Base-by-base conservation (phyloP, 805 yeast species). In the Priceomyces haplophilus region DNA sequence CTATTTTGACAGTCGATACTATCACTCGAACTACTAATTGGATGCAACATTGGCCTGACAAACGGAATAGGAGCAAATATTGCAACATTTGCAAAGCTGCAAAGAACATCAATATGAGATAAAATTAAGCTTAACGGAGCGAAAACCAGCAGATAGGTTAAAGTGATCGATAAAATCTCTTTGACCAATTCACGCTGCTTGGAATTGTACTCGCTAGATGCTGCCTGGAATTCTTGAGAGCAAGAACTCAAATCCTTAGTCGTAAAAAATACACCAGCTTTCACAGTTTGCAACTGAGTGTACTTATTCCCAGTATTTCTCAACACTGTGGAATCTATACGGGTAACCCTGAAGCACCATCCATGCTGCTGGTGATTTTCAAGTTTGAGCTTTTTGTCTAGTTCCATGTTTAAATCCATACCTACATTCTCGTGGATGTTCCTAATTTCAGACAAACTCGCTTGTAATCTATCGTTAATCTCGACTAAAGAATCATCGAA, bases 221-320 rank as follows among this genome's bases (percentile, higher is more conserved):
- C 67, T 35, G 79, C 78, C 11, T 67, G 65, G 51, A 80, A 82
- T 44, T 81, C 78, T 29, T 70, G 66, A 11, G 89, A 80, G 27
- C 82, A 67, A n/a, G 73, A 70, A 33, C 78, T 72, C 51, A 93
- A 69, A 47, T 75, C 74, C 34, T 69, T 62, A 1, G 96, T 88
- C 7, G 96, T 88, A 71, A 93, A 93, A 61, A 75, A 88, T 3
- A 91, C 91, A 44, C 99, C 99, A 1, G 97, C 96, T 59, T 93
- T 93, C 23, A 88, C 95, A 0, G 97, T 91, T 40, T 89, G 86
- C 34, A 91, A 69, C 61, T 93, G 97, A 40, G 75, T 75, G 58
- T 83, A 90, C 31, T 78, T 74, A 43, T 70, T 72, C 0, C 67
- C 61, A 1, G 72, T 67, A 38, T 71, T 66, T 53, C 98, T 78